Evolutionary conservation across 1,139 yeast genomes (phyloP), one percentile per base, ranked within the genome.

Genomic region (Kluyveromyces sp.): DNA sequence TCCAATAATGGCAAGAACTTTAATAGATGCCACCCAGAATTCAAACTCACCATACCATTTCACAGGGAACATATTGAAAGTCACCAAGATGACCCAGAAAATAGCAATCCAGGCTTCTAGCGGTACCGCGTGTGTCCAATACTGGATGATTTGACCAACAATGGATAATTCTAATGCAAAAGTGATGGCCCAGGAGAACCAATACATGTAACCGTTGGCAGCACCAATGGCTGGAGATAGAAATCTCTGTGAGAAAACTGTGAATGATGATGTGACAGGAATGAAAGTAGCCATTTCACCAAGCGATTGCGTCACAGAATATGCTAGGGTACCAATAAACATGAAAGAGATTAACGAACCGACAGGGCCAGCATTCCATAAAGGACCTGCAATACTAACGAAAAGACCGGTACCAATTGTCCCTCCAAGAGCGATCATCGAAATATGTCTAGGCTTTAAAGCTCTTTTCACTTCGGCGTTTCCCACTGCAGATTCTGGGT

Each of bases 111-210:
- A 87, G 10, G 66, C 73, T 25, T 70, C 66, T 44, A 81, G 65
- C 5, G 95, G 94, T 25, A 86, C 92, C 2, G 75, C 74, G 52
- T 68, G 69, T 2, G 92, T 83, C 95, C 96, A 87, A 57, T 74
- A 82, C 59, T 80, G 72, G 50, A 87, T 77, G 43, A 87, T 77
- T 65, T 84, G 87, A 15, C 95, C 92, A 37, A 84, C 81, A 21
- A 88, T 89, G 29, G 92, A 83, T 47, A 88, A 70, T 66, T 88
- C 96, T 53, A 86, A 78, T 2, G 95, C 89, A 68, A 81, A 84
- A 2, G 95, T 86, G 48, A 83, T 78, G 43, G 88, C 86, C 94
- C 95, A 87, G 25, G 86, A 78, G 63, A 85, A 85, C 90, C 92
- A 86, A 64, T 88, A 88, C 69, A 80, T 74, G 78, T 87, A 85